phyloP scores from a whole-genome alignment of 768 basidiomycete genomes.

The Trametes elegans region DNA sequence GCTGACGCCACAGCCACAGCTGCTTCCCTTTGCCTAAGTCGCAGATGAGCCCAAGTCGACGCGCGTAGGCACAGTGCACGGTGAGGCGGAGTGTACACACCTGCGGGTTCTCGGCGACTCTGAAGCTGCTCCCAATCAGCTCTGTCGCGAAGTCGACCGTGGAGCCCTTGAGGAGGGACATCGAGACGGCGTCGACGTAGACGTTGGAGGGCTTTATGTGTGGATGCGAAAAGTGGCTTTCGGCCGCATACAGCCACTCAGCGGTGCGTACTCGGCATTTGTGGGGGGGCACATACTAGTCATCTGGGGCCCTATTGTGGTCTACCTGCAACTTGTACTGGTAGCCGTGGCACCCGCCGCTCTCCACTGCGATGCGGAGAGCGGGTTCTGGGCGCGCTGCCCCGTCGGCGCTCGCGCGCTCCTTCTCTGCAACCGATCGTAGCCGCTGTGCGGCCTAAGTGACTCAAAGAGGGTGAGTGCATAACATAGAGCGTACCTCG shows the following conservation, averaged over 20 bases:
- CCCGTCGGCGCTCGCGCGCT: too few species aligned
- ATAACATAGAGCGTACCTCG: conserved; percentile 45
- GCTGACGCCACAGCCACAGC: conserved; percentile 94
- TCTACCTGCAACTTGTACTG: conserved; percentile 92
- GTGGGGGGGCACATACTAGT: conserved; percentile 76
- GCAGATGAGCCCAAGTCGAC: not conserved
- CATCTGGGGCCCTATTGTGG: conserved; percentile 57
- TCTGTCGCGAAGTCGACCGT: conserved; percentile 92
- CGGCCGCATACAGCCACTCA: not conserved
- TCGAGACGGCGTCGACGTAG: conserved; percentile 82
- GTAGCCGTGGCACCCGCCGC: conserved; percentile 96
- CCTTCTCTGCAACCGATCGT: conserved; percentile 62
- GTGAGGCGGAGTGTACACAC: conserved; percentile 9
- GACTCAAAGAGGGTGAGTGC: not conserved
- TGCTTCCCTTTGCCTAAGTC: conserved; percentile 81
- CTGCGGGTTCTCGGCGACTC: conserved; percentile 78
- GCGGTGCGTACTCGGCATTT: not conserved
- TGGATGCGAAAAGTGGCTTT: conserved; percentile 72
- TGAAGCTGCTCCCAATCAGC: conserved; percentile 90
- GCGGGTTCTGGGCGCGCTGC: conserved; percentile 64
- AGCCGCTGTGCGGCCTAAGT: conserved; percentile 61
- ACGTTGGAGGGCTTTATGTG: conserved; percentile 70
- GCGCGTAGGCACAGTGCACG: not conserved
- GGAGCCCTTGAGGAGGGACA: conserved; percentile 82
- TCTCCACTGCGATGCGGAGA: conserved; percentile 82